Evolutionary conservation across 2,329 filamentous ascomycete species (phyloP).

Genomic region (Colletotrichum musicola): DNA sequence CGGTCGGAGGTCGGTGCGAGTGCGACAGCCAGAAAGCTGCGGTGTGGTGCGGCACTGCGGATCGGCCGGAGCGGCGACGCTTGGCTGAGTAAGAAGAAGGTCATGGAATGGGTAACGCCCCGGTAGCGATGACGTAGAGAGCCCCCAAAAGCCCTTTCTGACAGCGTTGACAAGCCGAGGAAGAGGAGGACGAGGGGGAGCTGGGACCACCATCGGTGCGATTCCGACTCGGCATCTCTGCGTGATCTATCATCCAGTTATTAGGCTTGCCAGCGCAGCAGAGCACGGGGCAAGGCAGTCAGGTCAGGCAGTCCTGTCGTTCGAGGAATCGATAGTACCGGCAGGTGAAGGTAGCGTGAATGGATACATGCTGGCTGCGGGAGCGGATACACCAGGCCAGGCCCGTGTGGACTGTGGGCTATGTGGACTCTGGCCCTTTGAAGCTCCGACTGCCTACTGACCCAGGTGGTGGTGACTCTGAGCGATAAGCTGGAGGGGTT

Average conservation of each 20-base stretch:
- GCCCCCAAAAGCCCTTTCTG: constrained; percentile 9
- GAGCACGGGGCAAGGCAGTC: constrained; percentile 27
- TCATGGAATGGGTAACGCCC: constrained; percentile 20
- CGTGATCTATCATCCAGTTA: constrained; percentile 14
- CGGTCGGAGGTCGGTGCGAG: no score
- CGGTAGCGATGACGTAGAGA: constrained; percentile 33
- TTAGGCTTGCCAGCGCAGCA: constrained; percentile 14
- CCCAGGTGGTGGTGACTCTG: not conserved
- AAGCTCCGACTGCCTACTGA: no score
- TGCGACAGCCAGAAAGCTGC: no score
- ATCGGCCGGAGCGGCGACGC: constrained; percentile 34
- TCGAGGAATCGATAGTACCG: not conserved
- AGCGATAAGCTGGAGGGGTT: constrained; percentile 9
- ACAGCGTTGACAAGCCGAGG: constrained; percentile 24
- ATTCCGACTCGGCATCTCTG: constrained; percentile 26
- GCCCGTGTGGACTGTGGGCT: constrained; percentile 6
- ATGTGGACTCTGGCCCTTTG: no score
- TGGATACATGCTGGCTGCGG: not conserved
- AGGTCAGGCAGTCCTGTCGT: constrained; percentile 1
- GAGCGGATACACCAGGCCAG: constrained; percentile 12
- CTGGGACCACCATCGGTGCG: constrained; percentile 15
- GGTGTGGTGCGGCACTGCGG: constrained; percentile 9
- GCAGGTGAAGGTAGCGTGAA: not conserved
- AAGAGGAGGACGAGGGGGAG: not conserved
- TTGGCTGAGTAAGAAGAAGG: constrained; percentile 31